A percentile compares a stretch with the other conserved stretches of the same genome.
Conservation (phyloP, 345 rosid species). For the Anacardium occidentale region DNA sequence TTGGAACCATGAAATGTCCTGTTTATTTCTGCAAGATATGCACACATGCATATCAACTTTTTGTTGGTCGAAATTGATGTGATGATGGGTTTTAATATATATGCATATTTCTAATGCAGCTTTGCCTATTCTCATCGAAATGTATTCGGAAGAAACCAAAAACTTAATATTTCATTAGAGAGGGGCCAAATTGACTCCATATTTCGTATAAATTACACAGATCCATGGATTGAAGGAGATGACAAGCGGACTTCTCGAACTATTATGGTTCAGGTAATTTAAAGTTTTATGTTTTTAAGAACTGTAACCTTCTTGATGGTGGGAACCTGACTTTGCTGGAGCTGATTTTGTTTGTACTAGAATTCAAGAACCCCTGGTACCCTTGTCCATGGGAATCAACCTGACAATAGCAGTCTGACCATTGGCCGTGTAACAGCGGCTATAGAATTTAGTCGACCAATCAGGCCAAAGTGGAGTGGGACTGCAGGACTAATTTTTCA, state of each 20-base stretch:
- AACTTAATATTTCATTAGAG: constrained; percentile 83
- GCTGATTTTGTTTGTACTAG: constrained; percentile 36
- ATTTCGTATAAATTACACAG: constrained; percentile 87
- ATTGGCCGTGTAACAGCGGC: constrained; percentile 84
- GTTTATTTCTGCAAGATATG: neutral
- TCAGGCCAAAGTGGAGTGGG: constrained; percentile 97
- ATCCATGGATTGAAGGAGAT: constrained; percentile 99
- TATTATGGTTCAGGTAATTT: constrained; percentile 78
- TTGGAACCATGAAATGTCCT: neutral
- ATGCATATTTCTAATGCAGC: constrained; percentile 47
- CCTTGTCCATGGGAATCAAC: constrained; percentile 86
- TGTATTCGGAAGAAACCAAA: constrained; percentile 90
- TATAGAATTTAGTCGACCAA: constrained; percentile 81
- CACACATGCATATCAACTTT: neutral
- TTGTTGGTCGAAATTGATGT: neutral
- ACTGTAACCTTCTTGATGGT: constrained; percentile 13
- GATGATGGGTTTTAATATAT: neutral
- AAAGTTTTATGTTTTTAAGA: neutral
- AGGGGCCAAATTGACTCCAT: constrained; percentile 95
- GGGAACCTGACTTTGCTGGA: constrained; percentile 19
- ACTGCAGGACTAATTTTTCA: constrained; percentile 81
- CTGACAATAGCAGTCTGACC: constrained; percentile 62
- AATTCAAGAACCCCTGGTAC: constrained; percentile 96
- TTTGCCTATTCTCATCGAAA: constrained; percentile 97
- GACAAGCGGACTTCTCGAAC: constrained; percentile 92